A percentile compares a stretch with the other conserved stretches of the same genome.
Evolutionary conservation across 345 rosid species (phyloP).

Genomic region (Eucalyptus pauciflora): DNA sequence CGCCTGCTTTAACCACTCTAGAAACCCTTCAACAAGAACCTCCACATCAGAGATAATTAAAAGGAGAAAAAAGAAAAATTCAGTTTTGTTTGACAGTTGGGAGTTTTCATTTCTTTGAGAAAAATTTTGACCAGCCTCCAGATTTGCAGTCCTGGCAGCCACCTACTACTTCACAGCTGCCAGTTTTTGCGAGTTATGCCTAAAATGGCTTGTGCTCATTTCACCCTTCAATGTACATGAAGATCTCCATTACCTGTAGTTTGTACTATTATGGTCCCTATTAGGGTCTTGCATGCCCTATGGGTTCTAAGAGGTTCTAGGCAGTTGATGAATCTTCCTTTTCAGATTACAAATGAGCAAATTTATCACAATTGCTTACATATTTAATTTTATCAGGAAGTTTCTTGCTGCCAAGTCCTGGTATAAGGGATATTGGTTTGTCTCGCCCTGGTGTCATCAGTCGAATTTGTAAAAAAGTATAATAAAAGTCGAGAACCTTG

Average conservation of each 20-base stretch:
- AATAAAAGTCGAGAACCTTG: not conserved
- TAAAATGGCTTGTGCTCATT: not conserved
- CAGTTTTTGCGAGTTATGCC: not conserved
- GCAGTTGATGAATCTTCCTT: not conserved
- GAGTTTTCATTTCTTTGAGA: not conserved
- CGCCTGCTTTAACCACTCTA: not conserved
- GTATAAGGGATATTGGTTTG: not conserved
- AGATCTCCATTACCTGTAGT: not conserved
- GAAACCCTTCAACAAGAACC: not conserved
- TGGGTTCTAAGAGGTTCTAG: not conserved
- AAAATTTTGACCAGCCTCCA: not conserved
- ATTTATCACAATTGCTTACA: not conserved
- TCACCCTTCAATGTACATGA: not conserved
- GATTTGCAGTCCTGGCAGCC: not conserved
- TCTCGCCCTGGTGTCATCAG: not conserved
- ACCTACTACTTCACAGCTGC: not conserved
- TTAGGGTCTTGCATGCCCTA: not conserved
- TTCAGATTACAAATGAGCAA: not conserved
- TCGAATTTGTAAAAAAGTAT: not conserved
- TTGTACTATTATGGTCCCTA: not conserved
- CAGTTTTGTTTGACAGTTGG: not conserved
- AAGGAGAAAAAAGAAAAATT: not conserved
- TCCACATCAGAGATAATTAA: not conserved
- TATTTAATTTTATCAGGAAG: not conserved
- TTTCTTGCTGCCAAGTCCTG: not conserved